Evolutionary conservation across 2,329 filamentous ascomycete genomes (phyloP).

Genomic region (Fonsecaea nubica): DNA sequence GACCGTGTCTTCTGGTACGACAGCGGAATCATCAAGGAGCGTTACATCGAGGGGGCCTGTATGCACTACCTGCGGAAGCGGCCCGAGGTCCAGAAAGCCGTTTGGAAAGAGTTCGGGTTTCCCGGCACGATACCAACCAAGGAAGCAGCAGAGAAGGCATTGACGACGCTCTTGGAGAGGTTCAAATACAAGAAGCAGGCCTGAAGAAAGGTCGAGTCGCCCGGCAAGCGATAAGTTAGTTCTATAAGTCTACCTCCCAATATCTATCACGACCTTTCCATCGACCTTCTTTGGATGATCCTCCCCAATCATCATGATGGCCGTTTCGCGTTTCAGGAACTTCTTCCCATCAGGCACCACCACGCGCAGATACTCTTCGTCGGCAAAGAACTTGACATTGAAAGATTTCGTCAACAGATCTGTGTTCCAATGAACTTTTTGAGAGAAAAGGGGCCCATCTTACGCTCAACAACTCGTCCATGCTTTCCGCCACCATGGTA

Average conservation of each 20-base stretch:
- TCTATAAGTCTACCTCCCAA: neutral
- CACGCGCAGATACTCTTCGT: constrained; percentile 10
- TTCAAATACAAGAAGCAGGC: too few species aligned
- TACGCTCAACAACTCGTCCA: constrained; percentile 10
- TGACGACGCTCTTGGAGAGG: too few species aligned
- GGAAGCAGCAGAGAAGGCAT: too few species aligned
- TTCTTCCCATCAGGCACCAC: constrained; percentile 12
- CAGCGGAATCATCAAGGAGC: too few species aligned
- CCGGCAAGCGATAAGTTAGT: too few species aligned
- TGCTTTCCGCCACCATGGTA: constrained; percentile 5
- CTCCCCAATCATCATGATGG: constrained; percentile 9
- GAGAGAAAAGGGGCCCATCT: neutral
- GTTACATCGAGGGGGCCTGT: too few species aligned
- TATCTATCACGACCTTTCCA: neutral
- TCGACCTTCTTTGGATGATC: constrained; percentile 3
- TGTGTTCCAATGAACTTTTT: neutral
- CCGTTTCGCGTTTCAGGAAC: constrained; percentile 7
- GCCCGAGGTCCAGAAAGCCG: too few species aligned
- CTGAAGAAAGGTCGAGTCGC: too few species aligned
- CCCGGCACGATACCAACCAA: too few species aligned
- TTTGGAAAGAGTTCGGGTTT: too few species aligned
- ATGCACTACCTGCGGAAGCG: too few species aligned
- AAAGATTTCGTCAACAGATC: neutral
- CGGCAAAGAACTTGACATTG: neutral
- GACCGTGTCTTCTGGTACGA: too few species aligned